Base-by-base conservation (phyloP, 176 grass and related monocot genomes). In the Triticum aestivum region DNA sequence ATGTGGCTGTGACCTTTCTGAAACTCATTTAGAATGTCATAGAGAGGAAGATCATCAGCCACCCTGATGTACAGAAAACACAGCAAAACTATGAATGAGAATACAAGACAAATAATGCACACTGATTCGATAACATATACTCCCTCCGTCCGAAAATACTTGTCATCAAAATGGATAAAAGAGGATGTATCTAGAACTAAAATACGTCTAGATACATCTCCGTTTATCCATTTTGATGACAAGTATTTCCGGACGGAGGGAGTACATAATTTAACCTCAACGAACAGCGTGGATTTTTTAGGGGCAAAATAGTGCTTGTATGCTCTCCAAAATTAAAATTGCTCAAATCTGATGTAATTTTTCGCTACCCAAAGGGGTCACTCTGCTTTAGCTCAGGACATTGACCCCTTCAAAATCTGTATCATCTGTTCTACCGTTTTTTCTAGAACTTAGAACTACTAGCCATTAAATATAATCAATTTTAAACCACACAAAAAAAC, bases 1-100 rank as follows among this genome's bases (percentile, higher is more conserved):
- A 99, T 99, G 77, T 99, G 97, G 69, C 97, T 99, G 85, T 99
- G 97, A 26, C 94, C 94, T 92, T 99, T 96, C 80, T 99, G 97
- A 87, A 99, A 99, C 83, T 99, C 94, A 85, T 99, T 99, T 83
- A 99, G 89, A 87, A 99, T 99, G 85, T 94, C 97, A 85, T 99
- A 99, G 4, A 99, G 90, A 88, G 97, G 97, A 84, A 96, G 89
- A 92, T 99, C 97, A 83, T 88, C 97, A 87, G 83, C 85, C 69
- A 96, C 94, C 97, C 94, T 99, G 87, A 73, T 83, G 66, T 82
- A 88, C 80, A 81, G 13, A 85, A 65, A 86, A 27, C 87, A 21
- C 37, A 77, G 24, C 2, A 75, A 83, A 35, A 88, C 65, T 69
- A 64, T 61, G 32, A 69, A 71, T 61, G 32, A 69, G 75, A 82